Evolutionary conservation across 73 alveolate species (phyloP), one percentile per base, ranked within the genome.

Genomic region (Blepharisma stoltei): DNA sequence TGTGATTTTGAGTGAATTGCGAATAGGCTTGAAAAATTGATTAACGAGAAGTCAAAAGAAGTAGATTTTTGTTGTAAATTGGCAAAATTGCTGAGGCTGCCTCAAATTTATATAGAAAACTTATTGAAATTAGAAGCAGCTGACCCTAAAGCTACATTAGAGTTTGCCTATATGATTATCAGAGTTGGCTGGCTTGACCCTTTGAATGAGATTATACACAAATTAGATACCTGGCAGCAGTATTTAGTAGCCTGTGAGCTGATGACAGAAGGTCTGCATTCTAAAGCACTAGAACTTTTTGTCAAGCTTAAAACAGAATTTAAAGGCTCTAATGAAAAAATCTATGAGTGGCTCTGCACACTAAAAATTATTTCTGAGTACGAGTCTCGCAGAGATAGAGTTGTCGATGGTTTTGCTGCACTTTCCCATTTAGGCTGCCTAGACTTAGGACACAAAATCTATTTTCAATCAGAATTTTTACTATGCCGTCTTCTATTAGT

Each of bases 101-200:
- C 73, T 20, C 23, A n/a, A 2, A 60, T 14, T 60, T 60, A 60
- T 38, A 14, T 60, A 25, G 41, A 32, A 32, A 32, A 32, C 41
- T 32, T 32, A 32, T 32, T 32, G 3, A 32, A 32, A 32, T 32
- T 32, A 32, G 41, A 32, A 32, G 3, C 3, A 32, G 41, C 41
- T 32, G 41, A 32, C 2, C 3, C 14, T 14, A 25, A 14, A 18
- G 38, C 14, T 18, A 60, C 48, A 14, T 25, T 60, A 14, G 73
- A 25, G 2, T 25, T 60, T 20, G 73, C 73, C 23, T 25, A 1
- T 18, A 14, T n/a, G 18, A 8, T 60, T 1, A 60, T 60, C 23
- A n/a, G 73, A 20, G 73, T n/a, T 8, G 73, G 73, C 14, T 60
- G 73, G 73, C 73, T 14, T 60, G 45, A 38, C 38, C 5, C 46